Evolutionary conservation across 2,329 filamentous ascomycete species (phyloP).

Genomic region (Diaporthe sp.): DNA sequence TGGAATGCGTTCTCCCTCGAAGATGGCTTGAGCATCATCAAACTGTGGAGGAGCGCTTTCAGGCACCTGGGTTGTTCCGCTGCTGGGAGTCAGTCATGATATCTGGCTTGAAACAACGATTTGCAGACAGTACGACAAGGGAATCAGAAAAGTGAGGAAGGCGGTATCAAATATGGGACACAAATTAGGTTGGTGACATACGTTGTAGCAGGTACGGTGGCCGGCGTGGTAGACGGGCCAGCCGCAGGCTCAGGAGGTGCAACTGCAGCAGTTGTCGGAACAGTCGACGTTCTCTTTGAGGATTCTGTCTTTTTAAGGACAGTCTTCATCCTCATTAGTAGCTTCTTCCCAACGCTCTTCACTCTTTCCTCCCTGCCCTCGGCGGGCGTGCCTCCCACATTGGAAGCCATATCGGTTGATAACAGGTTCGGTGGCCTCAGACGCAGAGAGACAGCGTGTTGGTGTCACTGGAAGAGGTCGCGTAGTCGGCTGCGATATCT

Average conservation of each 20-base stretch:
- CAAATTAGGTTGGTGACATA: constrained; percentile 1
- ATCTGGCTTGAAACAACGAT: not conserved
- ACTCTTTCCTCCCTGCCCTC: constrained; percentile 57
- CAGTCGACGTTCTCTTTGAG: constrained; percentile 46
- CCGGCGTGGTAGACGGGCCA: constrained; percentile 2
- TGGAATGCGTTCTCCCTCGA: constrained; percentile 54
- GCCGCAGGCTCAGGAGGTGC: not conserved
- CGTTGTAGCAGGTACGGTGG: constrained; percentile 19
- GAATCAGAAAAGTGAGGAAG: too few relatives aligned
- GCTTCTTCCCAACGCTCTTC: constrained; percentile 60
- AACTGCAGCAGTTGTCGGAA: constrained; percentile 7
- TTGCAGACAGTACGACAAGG: not conserved
- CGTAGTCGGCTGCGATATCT: not conserved
- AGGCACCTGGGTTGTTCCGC: constrained; percentile 12
- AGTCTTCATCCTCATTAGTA: constrained; percentile 64
- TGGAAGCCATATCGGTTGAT: constrained; percentile 57
- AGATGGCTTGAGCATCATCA: constrained; percentile 42
- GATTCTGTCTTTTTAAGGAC: constrained; percentile 61
- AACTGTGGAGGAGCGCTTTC: constrained; percentile 43
- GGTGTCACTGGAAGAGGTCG: not conserved
- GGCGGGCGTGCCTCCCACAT: constrained; percentile 54
- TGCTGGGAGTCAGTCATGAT: constrained; percentile 21
- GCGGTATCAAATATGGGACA: not conserved
- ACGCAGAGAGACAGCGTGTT: not conserved
- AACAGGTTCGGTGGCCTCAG: not conserved